Evolutionary conservation across 2,329 filamentous ascomycete species (phyloP).

Genomic region (Leptoxyphium fumago): DNA sequence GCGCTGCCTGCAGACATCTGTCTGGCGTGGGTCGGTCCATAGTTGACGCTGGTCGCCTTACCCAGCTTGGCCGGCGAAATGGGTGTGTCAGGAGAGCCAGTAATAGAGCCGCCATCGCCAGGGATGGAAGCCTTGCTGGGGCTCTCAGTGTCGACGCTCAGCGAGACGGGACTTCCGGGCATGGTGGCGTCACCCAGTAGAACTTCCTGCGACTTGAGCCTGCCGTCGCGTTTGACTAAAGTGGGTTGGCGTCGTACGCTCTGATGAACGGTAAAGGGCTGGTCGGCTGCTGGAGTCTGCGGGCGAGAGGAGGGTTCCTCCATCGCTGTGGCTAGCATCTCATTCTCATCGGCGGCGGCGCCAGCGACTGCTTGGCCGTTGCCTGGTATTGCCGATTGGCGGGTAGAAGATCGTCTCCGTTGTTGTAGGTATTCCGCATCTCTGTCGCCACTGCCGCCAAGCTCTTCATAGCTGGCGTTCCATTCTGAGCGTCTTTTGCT

Average conservation of each 20-base stretch:
- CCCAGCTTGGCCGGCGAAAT: slow-evolving; percentile 27
- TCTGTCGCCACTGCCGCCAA: slow-evolving; percentile 29
- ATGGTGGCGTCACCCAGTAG: slow-evolving; percentile 24
- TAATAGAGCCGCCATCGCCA: slow-evolving; percentile 9
- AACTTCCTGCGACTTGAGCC: slow-evolving; percentile 47
- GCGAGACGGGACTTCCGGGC: background rate
- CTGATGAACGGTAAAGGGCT: slow-evolving; percentile 24
- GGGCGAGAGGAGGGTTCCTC: background rate
- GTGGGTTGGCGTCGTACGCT: slow-evolving; percentile 44
- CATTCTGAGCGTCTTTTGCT: slow-evolving; percentile 36
- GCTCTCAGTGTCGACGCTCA: slow-evolving; percentile 22
- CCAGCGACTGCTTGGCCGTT: slow-evolving; percentile 19
- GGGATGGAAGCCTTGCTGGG: slow-evolving; percentile 19
- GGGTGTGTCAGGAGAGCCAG: slow-evolving; percentile 7
- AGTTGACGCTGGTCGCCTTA: slow-evolving; percentile 56
- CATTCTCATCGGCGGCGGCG: slow-evolving; percentile 31
- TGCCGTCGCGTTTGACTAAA: slow-evolving; percentile 45
- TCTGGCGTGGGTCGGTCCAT: slow-evolving; percentile 49
- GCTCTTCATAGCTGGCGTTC: slow-evolving; percentile 49
- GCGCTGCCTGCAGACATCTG: slow-evolving; percentile 68
- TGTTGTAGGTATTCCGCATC: slow-evolving; percentile 64
- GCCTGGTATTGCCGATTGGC: slow-evolving; percentile 1
- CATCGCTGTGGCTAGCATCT: slow-evolving; percentile 1
- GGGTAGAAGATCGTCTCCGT: slow-evolving; percentile 3
- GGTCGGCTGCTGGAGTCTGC: slow-evolving; percentile 2